Evolutionary conservation across 169 alveolate genomes (phyloP).

Genomic region (Plasmodium blacklocki): DNA sequence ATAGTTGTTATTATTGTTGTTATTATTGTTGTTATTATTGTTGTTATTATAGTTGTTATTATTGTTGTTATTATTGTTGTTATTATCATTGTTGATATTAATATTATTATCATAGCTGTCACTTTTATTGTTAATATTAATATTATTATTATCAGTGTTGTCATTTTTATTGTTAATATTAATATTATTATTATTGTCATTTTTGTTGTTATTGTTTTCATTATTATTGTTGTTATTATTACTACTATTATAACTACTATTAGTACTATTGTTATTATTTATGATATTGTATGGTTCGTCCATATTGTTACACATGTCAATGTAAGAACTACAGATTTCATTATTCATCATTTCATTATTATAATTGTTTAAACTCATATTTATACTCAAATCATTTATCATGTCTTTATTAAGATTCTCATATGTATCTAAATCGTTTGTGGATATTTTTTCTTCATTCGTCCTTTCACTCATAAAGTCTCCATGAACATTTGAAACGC

Average conservation of each 20-base stretch:
- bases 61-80: background rate
- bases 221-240: background rate
- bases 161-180: background rate
- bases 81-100: background rate
- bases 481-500: background rate
- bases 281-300: background rate
- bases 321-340: background rate
- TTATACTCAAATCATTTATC: background rate
- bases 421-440: background rate
- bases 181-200: too few relatives aligned
- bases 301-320: conserved; percentile 4
- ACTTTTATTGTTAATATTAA: background rate
- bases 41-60: background rate
- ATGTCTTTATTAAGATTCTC: conserved; percentile 9
- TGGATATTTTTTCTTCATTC: background rate
- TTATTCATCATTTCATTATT: conserved; percentile 37
- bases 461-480: background rate
- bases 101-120: background rate
- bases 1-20: background rate
- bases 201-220: background rate
- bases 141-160: background rate
- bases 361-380: conserved; percentile 16
- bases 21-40: too few relatives aligned
- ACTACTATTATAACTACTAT: background rate
- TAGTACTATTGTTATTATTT: background rate